Base-by-base conservation (phyloP, 2,329 filamentous ascomycete genomes). In the Fusarium nodosum region DNA sequence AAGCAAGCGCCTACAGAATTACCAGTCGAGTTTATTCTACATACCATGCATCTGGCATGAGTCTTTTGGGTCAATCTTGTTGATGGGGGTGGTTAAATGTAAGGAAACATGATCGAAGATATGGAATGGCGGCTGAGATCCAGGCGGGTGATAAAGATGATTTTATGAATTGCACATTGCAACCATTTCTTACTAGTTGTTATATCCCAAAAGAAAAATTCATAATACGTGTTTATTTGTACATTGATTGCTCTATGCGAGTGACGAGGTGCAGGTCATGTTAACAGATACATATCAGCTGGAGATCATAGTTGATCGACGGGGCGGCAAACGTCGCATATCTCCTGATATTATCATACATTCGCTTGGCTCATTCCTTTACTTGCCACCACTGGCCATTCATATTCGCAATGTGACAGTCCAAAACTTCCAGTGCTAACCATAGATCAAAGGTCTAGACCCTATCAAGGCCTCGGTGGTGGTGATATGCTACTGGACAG, bases 101-200 rank as follows among this genome's bases (percentile, higher is more conserved):
- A 39, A 53, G 51, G 60, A 52, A 69, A 61, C 62, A 56, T 38
- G 55, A 46, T 61, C 61, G 31, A 54, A 51, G 31, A 47, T 31
- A 61, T 48, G 34, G 58, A 36, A 24, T 36, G 39, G 56, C 26
- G 48, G 22, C 47, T 33, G 60, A 61, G 56, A 41, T 46, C 48
- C 51, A 56, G 38, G 36, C 39, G 45, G 46, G 42, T 54, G 42
- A 26, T 44, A 47, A 66, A 57, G 57, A 63, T 63, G 52, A 69
- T 61, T 57, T 56, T 61, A 66, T 62, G 56, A 68, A 62, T 57
- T 69, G 66, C 60, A 68, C 66, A 65, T 33, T 61, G 50, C 50
- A 69, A 65, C 33, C 51, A 45, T 66, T 68, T 57, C 66, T 60
- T 68, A 65, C 51, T 64, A 68, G 63, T 61, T 62, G 65, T 69